Conservation (phyloP, 176 grass and related monocot species). For the Cenchrus purpureus region DNA sequence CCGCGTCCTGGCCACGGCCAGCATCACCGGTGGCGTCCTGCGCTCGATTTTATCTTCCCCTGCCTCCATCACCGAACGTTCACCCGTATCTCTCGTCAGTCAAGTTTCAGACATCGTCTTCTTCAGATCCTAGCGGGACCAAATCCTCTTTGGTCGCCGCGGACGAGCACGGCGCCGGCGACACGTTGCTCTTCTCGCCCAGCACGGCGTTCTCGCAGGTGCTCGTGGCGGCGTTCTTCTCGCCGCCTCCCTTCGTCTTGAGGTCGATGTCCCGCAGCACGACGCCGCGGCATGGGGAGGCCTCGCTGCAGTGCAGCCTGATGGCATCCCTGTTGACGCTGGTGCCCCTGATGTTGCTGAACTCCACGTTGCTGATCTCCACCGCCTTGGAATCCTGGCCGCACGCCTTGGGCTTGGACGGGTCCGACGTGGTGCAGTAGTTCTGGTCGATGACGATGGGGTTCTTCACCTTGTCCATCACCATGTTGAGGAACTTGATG, state of each 20-base stretch:
- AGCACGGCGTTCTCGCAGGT: neutral
- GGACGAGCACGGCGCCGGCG: neutral
- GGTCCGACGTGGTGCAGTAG: neutral
- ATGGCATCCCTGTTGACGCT: neutral
- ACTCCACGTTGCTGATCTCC: neutral
- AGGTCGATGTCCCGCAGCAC: neutral
- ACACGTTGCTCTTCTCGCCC: neutral
- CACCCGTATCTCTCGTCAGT: no score
- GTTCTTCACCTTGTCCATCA: neutral
- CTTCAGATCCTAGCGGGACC: neutral
- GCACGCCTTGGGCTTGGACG: neutral
- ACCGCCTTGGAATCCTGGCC: neutral
- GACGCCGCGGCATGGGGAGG: neutral
- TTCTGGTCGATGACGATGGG: neutral
- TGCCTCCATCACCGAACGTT: no score
- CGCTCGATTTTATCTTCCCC: no score
- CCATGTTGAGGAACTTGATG: constrained; percentile 13
- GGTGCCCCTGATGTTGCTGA: neutral
- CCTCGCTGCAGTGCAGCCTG: neutral
- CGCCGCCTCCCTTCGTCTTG: neutral
- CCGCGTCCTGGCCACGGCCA: no score
- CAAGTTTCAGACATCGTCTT: no score
- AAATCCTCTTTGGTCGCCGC: neutral
- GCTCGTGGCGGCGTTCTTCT: neutral
- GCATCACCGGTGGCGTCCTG: no score